Evolutionary conservation across 345 rosid species (phyloP).

Genomic region (Eucalyptus cloeziana): DNA sequence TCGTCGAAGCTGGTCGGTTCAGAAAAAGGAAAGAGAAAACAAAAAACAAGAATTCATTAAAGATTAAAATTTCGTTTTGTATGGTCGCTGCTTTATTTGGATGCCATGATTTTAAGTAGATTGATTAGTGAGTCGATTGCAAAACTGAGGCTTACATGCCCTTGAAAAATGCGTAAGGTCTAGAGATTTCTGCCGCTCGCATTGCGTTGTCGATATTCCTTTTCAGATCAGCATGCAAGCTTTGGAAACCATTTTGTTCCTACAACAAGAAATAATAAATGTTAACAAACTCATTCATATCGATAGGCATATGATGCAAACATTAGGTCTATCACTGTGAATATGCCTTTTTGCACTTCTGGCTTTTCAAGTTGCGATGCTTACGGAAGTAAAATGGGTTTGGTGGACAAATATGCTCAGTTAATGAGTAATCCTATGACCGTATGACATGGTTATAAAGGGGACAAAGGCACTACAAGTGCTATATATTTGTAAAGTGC

Average conservation of each 20-base stretch:
- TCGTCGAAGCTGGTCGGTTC: conserved; percentile 18
- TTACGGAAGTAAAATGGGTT: background rate
- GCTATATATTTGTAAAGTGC: background rate
- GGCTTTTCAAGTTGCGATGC: background rate
- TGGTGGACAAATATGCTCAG: background rate
- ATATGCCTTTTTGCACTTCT: background rate
- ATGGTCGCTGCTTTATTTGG: background rate
- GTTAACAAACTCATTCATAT: background rate
- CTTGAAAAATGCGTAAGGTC: conserved; percentile 20
- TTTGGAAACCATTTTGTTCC: conserved; percentile 9
- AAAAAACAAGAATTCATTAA: background rate
- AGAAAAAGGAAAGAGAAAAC: background rate
- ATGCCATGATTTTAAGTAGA: background rate
- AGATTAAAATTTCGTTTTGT: background rate
- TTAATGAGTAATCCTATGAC: background rate
- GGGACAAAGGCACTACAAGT: background rate
- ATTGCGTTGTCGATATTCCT: conserved; percentile 11
- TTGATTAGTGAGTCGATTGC: background rate
- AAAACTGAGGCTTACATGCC: conserved; percentile 10
- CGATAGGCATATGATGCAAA: background rate
- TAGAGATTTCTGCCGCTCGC: conserved; percentile 13
- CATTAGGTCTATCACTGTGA: background rate
- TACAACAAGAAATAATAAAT: background rate
- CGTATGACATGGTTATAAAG: background rate
- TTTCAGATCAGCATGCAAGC: background rate